phyloP scores from a whole-genome alignment of 2,329 filamentous ascomycete species.

The Cryphonectria parasitica region DNA sequence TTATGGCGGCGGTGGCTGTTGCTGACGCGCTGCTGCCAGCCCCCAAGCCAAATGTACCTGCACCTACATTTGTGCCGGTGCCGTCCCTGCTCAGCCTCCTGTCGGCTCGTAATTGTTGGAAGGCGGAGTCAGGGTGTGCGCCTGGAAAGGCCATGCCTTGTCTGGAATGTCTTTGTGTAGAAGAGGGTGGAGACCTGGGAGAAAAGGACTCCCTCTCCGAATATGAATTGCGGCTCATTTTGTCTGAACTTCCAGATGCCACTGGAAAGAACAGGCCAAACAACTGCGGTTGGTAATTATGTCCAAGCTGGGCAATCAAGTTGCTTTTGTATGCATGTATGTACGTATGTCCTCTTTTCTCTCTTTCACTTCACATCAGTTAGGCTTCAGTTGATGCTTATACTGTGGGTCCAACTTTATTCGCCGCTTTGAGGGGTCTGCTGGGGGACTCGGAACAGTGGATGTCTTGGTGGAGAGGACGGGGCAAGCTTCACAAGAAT shows the following conservation, averaged over 20 bases:
- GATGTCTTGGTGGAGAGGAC: not conserved
- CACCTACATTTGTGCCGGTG: not conserved
- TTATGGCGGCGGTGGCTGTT: constrained; percentile 28
- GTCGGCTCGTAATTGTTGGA: constrained; percentile 40
- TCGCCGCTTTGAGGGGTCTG: not conserved
- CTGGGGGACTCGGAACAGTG: not conserved
- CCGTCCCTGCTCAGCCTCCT: constrained; percentile 39
- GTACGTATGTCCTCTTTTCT: not conserved
- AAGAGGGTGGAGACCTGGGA: not conserved
- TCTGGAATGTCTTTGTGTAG: constrained; percentile 30
- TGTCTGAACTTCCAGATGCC: not conserved
- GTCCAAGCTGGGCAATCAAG: not conserved
- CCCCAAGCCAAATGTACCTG: constrained; percentile 33
- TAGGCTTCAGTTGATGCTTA: not conserved
- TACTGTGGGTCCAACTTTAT: not conserved
- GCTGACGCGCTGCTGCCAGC: constrained; percentile 31
- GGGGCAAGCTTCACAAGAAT: not conserved
- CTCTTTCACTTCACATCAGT: not conserved
- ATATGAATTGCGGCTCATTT: not conserved
- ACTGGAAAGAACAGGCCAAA: not conserved
- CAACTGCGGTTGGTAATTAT: not conserved
- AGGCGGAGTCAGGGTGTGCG: constrained; percentile 45
- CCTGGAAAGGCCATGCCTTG: constrained; percentile 31
- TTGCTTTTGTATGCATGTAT: not conserved
- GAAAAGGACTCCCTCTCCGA: not conserved